Evolutionary conservation across 2,329 filamentous ascomycete species (phyloP), one percentile per base, ranked within the genome.

Genomic region (Chrysoporthe austroafricana): DNA sequence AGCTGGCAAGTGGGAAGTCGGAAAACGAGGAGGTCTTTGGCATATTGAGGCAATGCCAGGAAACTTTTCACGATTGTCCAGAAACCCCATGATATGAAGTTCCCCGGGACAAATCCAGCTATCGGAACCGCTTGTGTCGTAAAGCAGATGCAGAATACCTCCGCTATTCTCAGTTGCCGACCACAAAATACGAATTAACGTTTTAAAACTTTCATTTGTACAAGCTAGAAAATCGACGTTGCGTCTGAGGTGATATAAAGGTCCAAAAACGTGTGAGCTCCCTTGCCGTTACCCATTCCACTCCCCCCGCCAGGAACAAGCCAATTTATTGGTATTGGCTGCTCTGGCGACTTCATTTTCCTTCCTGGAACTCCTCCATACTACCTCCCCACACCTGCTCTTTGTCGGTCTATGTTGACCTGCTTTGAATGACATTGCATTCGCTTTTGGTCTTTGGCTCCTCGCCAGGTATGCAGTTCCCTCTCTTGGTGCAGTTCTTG

Each of bases 181-280:
- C 18, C 21, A n/a, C 5, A 4, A 59, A 26, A 34, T 36, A 16
- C 32, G 32, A 21, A 43, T 21, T 44, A 69, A 67, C 68, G 70
- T 75, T 75, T 74, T 70, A 64, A 73, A 74, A 64, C 68, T 77
- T 76, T 70, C 74, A 74, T 78, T 79, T 78, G 72, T 79, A 79
- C 77, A 79, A 73, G 72, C 69, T 71, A 74, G 69, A 68, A 72
- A 74, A 74, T 71, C 36, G 58, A 68, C 56, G 46, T 63, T 62
- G 65, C 62, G 62, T 63, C 58, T 66, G 62, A 42, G 39, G 62
- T 64, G 52, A 66, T 68, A 62, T 68, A 65, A 65, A 65, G 59
- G 64, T 43, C 46, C 66, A 65, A 72, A 75, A 75, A 73, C 50
- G 69, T 72, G 67, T 70, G 61, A 64, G 67, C 66, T 68, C 58